Percentiles rank a stretch among this genome's conserved stretches.
phyloP scores from a whole-genome alignment of 2,329 filamentous ascomycete genomes.

The Trichoderma sp. region DNA sequence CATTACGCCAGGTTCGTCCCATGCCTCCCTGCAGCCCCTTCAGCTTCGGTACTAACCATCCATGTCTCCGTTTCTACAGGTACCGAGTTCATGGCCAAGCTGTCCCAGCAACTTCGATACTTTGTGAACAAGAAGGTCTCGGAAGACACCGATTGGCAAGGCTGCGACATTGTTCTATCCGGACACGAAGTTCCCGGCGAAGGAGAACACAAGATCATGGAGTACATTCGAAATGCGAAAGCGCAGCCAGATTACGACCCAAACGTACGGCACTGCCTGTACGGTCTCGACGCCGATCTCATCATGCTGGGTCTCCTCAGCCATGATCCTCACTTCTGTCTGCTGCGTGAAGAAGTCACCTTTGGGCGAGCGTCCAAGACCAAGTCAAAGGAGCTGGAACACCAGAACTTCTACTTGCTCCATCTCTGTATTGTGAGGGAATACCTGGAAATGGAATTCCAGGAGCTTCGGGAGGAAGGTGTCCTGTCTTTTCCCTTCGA shows the following conservation, averaged over 20 bases:
- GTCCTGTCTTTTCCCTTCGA: constrained; percentile 79
- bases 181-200: constrained; percentile 98
- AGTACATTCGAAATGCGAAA: constrained; percentile 97
- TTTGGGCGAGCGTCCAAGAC: constrained; percentile 86
- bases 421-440: constrained; percentile 97
- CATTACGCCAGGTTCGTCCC: constrained; percentile 75
- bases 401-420: constrained; percentile 97
- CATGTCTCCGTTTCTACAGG: constrained; percentile 39
- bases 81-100: constrained; percentile 96
- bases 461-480: constrained; percentile 78
- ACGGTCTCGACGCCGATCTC: constrained; percentile 93
- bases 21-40: not conserved
- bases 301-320: constrained; percentile 98
- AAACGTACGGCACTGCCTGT: constrained; percentile 94
- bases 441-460: constrained; percentile 95
- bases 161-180: constrained; percentile 91
- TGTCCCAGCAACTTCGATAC: constrained; percentile 92
- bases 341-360: constrained; percentile 95
- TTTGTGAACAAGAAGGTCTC: constrained; percentile 99
- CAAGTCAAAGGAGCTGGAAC: constrained; percentile 94
- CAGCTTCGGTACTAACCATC: not conserved
- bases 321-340: constrained; percentile 96
- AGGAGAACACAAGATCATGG: constrained; percentile 99
- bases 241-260: constrained; percentile 90
- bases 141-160: constrained; percentile 96